Percentiles rank a stretch among this genome's conserved stretches.
Conservation (phyloP, 129 eudicot species). For the Saposhnikovia divaricata region DNA sequence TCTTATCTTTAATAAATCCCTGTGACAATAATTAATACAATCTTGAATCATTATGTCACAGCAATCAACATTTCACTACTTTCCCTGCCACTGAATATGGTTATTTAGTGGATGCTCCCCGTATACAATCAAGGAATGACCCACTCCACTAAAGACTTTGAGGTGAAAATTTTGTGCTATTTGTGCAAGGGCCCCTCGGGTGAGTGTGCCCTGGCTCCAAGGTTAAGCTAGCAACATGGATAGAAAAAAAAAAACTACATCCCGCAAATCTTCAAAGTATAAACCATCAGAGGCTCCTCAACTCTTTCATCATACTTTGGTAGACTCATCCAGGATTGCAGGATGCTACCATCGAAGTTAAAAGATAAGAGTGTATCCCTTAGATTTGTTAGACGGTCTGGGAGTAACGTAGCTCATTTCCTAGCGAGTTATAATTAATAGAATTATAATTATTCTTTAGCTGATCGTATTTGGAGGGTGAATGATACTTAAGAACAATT, state of each 20-base stretch:
- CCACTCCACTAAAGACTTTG: background rate
- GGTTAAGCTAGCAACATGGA: background rate
- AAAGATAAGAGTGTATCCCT: no score
- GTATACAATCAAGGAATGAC: background rate
- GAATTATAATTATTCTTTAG: no score
- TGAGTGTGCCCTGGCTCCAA: background rate
- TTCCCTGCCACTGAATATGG: background rate
- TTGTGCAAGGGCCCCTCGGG: background rate
- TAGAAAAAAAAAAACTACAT: background rate
- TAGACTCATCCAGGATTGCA: no score
- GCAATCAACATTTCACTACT: background rate
- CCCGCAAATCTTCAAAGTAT: background rate
- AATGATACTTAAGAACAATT: no score
- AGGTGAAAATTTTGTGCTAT: constrained; percentile 1
- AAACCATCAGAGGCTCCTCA: background rate
- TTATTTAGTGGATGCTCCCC: background rate
- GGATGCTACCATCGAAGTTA: no score
- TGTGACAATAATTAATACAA: background rate
- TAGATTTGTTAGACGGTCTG: no score
- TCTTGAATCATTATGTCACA: background rate
- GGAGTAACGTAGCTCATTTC: no score
- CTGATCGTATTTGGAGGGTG: no score
- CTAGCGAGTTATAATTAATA: no score
- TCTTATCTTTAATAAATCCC: constrained; percentile 7
- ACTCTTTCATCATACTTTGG: no score